Evolutionary conservation across 2,329 filamentous ascomycete genomes (phyloP), one percentile per base, ranked within the genome.

Genomic region (Fusarium sp.): DNA sequence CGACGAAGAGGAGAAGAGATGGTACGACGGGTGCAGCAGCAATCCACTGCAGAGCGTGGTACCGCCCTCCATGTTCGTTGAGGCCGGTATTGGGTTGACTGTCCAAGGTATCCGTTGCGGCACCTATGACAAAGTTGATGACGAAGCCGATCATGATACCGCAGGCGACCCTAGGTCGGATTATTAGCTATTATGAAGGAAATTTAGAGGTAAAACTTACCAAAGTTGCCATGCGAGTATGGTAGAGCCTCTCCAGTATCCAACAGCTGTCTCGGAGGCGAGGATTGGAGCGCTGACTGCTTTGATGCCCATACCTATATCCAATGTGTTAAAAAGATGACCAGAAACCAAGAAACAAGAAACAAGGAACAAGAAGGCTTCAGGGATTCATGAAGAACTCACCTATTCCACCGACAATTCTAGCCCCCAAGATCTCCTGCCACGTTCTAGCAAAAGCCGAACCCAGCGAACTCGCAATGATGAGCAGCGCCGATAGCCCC

Each of bases 161-260:
- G 25, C 53, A 70, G 2, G 69, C 60, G 7, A 71, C 67, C 69
- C 69, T 71, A 10, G 8, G 6, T 2, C 7, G 22, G 7, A 4
- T 12, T n/a, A 10, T 47, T 22, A 43, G 43, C 7, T 47, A 26
- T 36, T 9, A 10, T 13, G 3, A 7, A 19, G 7, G 11, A 5
- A 19, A 42, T 58, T 3, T 55, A 72, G 71, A 1, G 60, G 57
- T 7, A 71, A 31, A 71, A 73, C 5, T 74, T 73, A 19, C 77
- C 78, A 80, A 2, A 82, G 68, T 36, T 82, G 80, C 80, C 80
- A 82, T 5, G 78, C 78, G 0, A 82, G 72, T 13, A 81, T 79
- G 2, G 78, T 78, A 11, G 78, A 80, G 2, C 80, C 80, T 66
- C 80, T 73, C 80, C 80, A 82, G 58, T 78, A 81, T 0, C 79